Conservation (phyloP, 1,139 yeast genomes). For the Debaryomycetaceae sp. region DNA sequence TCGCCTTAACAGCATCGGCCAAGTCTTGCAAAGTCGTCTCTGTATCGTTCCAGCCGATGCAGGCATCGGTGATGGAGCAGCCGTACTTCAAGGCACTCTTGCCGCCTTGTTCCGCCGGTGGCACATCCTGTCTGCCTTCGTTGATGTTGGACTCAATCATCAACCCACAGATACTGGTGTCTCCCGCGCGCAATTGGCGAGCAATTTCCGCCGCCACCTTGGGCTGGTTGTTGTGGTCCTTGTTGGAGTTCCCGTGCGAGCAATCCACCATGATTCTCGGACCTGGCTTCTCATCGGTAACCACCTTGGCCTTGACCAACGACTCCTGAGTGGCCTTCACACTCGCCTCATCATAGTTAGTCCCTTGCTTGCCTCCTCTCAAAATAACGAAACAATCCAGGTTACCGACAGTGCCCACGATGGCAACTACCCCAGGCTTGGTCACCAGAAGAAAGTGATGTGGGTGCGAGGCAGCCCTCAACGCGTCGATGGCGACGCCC, state of each 20-base stretch:
- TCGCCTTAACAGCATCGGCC: constrained; percentile 74
- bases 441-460: constrained; percentile 98
- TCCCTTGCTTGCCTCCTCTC: constrained; percentile 93
- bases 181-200: constrained; percentile 79
- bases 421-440: constrained; percentile 94
- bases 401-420: constrained; percentile 92
- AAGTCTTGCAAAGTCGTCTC: constrained; percentile 72
- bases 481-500: constrained; percentile 92
- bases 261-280: constrained; percentile 84
- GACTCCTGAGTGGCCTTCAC: constrained; percentile 69
- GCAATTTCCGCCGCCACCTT: constrained; percentile 76
- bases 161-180: constrained; percentile 76
- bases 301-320: constrained; percentile 40
- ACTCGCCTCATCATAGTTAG: constrained; percentile 82
- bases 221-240: constrained; percentile 94
- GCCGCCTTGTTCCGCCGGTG: constrained; percentile 52
- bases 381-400: constrained; percentile 83
- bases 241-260: constrained; percentile 94
- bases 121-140: constrained; percentile 89
- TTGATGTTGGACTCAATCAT: constrained; percentile 94
- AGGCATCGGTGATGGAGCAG: constrained; percentile 94
- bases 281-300: constrained; percentile 39
- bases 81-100: constrained; percentile 82
- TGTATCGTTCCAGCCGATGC: constrained; percentile 91
- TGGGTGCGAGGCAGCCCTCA: constrained; percentile 83